Percentiles rank a stretch among this genome's conserved stretches.
Evolutionary conservation across 805 yeast genomes (phyloP).

Genomic region (Lipomyces starkeyi): DNA sequence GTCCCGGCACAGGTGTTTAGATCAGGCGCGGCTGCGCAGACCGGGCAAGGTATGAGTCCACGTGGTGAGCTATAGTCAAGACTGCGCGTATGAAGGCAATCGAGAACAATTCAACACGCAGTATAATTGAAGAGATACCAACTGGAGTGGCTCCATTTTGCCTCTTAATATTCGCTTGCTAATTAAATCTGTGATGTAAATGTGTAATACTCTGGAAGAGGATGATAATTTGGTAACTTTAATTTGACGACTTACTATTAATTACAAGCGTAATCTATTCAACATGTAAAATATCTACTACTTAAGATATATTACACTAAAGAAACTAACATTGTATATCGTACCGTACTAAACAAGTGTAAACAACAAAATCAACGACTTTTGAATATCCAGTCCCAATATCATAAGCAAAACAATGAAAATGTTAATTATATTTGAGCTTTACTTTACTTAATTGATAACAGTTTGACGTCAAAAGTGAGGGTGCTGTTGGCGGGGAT

Average conservation of each 20-base stretch:
- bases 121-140: no score
- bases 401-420: background rate
- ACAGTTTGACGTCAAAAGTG: slow-evolving; percentile 72
- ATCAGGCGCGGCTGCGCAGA: no score
- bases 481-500: slow-evolving; percentile 97
- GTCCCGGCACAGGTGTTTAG: background rate
- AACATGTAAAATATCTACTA: background rate
- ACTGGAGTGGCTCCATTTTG: no score
- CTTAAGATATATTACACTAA: background rate
- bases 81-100: no score
- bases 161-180: background rate
- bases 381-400: slow-evolving; percentile 20
- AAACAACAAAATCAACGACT: slow-evolving; percentile 14
- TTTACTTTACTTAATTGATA: slow-evolving; percentile 18
- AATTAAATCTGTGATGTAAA: background rate
- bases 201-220: background rate
- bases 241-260: background rate
- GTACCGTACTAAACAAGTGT: background rate
- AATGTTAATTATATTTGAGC: background rate
- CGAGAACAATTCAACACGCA: no score
- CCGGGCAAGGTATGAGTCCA: no score
- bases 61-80: no score
- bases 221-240: background rate
- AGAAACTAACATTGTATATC: background rate
- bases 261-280: background rate